phyloP scores from a whole-genome alignment of 2,329 filamentous ascomycete genomes.

The Penicillium fuscoglaucum region DNA sequence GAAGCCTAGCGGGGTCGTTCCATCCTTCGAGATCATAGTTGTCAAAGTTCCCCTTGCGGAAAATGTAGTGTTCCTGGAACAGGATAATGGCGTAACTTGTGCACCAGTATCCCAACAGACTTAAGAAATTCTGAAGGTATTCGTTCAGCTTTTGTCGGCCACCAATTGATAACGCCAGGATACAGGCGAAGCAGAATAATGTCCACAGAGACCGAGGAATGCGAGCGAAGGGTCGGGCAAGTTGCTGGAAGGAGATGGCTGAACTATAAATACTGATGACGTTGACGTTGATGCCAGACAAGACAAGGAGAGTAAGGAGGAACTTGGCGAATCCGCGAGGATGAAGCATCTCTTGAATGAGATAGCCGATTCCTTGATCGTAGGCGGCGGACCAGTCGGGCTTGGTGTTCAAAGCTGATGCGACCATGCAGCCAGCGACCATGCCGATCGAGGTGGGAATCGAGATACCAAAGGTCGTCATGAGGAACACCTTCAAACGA shows the following conservation, averaged over 20 bases:
- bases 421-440: background rate
- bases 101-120: background rate
- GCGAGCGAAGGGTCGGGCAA: background rate
- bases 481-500: background rate
- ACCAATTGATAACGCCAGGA: background rate
- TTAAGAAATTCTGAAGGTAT: background rate
- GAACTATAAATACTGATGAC: background rate
- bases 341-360: background rate
- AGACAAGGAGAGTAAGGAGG: background rate
- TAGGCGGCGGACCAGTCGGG: background rate
- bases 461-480: background rate
- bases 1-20: background rate
- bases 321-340: background rate
- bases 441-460: background rate
- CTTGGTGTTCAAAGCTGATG: background rate
- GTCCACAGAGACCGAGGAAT: background rate
- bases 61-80: background rate
- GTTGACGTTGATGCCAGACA: background rate
- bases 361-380: background rate
- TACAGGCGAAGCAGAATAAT: background rate
- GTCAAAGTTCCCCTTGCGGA: background rate
- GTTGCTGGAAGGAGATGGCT: background rate
- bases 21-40: background rate
- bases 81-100: background rate
- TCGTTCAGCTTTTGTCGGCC: background rate